A percentile compares a stretch with the other conserved stretches of the same genome.
Conservation (phyloP, 2,329 filamentous ascomycete species). For the Scedosporium apiospermum region DNA sequence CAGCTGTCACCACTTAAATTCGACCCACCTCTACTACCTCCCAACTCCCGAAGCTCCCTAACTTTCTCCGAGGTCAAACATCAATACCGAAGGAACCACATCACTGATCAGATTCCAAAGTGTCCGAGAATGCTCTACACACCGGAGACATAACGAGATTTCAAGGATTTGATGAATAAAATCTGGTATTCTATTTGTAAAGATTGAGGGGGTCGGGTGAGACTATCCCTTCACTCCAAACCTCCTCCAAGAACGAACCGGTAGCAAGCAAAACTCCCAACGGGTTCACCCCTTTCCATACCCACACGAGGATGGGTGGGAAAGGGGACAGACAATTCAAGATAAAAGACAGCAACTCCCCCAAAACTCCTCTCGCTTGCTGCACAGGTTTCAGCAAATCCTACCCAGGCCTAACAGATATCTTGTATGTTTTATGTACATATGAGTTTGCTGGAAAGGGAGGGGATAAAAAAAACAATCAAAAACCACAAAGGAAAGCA, state of each 20-base stretch:
- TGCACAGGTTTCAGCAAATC: not conserved
- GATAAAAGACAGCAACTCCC: not conserved
- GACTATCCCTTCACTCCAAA: not conserved
- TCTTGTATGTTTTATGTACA: slow-evolving; percentile 1
- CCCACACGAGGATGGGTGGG: not conserved
- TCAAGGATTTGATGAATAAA: not conserved
- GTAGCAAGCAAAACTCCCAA: not conserved
- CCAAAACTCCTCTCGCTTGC: slow-evolving; percentile 5
- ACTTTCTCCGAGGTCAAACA: too few species aligned
- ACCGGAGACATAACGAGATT: too few species aligned
- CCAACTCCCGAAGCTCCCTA: too few species aligned
- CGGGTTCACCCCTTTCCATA: not conserved
- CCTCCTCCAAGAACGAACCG: not conserved
- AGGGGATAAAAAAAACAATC: not conserved
- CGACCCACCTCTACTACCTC: too few species aligned
- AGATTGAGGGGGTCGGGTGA: not conserved
- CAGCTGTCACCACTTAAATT: too few species aligned
- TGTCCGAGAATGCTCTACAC: too few species aligned
- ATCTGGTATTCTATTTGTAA: not conserved
- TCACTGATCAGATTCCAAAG: too few species aligned
- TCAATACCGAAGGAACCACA: too few species aligned
- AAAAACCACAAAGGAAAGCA: not conserved
- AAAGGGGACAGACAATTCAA: not conserved
- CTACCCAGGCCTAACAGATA: not conserved
- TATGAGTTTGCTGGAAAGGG: not conserved